phyloP scores from a whole-genome alignment of 177 flowering plant species.

The Vitis hybrid region DNA sequence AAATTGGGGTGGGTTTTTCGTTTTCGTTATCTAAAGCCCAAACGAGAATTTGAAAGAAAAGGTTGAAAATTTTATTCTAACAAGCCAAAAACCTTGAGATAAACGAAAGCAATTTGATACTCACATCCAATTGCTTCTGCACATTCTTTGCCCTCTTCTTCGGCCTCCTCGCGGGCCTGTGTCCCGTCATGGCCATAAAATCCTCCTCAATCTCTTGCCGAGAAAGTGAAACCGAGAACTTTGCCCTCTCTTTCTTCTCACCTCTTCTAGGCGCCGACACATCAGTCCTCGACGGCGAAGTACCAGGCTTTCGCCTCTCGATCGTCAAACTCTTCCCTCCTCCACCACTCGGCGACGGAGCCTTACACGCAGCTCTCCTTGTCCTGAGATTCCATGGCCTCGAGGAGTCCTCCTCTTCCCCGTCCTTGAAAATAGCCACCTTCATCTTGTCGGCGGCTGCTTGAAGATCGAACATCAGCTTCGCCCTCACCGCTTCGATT shows the following conservation, averaged over 20 bases:
- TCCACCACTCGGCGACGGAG: constrained; percentile 15
- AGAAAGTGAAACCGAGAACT: constrained; percentile 31
- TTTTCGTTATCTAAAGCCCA: neutral
- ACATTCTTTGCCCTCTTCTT: constrained; percentile 43
- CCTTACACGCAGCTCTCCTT: constrained; percentile 36
- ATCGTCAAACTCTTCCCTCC: constrained; percentile 18
- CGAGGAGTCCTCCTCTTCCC: constrained; percentile 18
- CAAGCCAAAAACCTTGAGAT: too few relatives aligned
- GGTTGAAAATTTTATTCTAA: too few relatives aligned
- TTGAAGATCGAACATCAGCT: constrained; percentile 55
- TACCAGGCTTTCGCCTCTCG: constrained; percentile 16
- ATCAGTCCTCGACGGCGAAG: constrained; percentile 26
- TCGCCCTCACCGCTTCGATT: constrained; percentile 56
- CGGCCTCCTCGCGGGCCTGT: constrained; percentile 42
- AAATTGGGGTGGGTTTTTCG: too few relatives aligned
- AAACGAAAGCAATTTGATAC: neutral
- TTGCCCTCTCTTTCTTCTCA: constrained; percentile 22
- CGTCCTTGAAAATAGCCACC: constrained; percentile 26
- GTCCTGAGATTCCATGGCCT: constrained; percentile 54
- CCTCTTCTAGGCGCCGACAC: constrained; percentile 16
- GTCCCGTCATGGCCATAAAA: constrained; percentile 34
- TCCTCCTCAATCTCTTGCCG: constrained; percentile 49
- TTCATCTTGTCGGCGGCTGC: constrained; percentile 49
- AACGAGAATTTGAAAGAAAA: neutral
- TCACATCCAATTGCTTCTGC: constrained; percentile 50